phyloP scores from a whole-genome alignment of 2,329 filamentous ascomycete genomes.

The Colletotrichum coccodes region DNA sequence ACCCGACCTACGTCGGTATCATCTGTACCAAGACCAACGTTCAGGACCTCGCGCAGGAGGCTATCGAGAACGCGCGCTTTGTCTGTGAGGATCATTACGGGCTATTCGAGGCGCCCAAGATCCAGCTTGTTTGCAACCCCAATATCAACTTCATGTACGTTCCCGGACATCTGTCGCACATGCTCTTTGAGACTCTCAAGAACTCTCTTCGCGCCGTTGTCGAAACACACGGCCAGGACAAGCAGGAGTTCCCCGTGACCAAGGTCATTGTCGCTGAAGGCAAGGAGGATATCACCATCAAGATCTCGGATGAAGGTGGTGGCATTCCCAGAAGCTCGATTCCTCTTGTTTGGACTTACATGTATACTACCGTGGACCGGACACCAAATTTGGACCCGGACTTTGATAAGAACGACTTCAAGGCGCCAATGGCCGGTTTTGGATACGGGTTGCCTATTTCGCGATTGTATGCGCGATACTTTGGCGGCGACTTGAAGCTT shows the following conservation, averaged over 20 bases:
- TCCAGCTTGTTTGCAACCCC: constrained; percentile 95
- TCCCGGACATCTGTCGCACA: constrained; percentile 97
- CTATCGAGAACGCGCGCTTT: constrained; percentile 98
- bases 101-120: constrained; percentile 94
- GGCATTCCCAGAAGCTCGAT: constrained; percentile 94
- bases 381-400: constrained; percentile 96
- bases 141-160: constrained; percentile 99
- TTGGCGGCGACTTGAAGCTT: constrained; percentile 95
- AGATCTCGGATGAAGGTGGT: constrained; percentile 95
- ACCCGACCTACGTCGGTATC: constrained; percentile 96
- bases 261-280: constrained; percentile 98
- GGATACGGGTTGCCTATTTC: constrained; percentile 98
- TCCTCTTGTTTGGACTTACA: constrained; percentile 99
- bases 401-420: constrained; percentile 99
- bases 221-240: constrained; percentile 93
- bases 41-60: constrained; percentile 91
- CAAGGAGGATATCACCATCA: constrained; percentile 99
- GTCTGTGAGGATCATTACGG: constrained; percentile 99
- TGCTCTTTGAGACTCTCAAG: constrained; percentile 99
- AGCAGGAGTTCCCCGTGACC: constrained; percentile 94
- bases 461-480: constrained; percentile 93
- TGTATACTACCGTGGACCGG: constrained; percentile 98
- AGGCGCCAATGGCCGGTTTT: constrained; percentile 98
- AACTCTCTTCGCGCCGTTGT: constrained; percentile 98
- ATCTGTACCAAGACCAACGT: constrained; percentile 99